These are phyloP conservation scores for Colletotrichum sp. DNA, from an alignment of 2,329 filamentous ascomycete genomes.

Conservation along the genomic window DNA sequence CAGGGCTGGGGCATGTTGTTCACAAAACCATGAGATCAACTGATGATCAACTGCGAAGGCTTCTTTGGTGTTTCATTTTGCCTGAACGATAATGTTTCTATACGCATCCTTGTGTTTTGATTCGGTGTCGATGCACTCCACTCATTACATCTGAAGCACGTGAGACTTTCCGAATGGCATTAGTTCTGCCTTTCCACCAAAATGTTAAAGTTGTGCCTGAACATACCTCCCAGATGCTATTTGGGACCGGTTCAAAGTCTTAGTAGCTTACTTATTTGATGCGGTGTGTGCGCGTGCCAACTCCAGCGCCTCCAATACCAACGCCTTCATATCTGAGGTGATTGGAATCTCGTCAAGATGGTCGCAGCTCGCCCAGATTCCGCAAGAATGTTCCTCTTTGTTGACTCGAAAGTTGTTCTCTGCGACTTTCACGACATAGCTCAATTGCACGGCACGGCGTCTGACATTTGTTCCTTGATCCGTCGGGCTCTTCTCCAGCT, in stretches of 20 bases:
- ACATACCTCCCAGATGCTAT: not conserved
- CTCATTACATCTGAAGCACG: not conserved
- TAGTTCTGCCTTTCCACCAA: not conserved
- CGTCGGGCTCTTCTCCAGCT: not conserved
- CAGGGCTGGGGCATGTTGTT: conserved; percentile 41
- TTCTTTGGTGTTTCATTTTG: not conserved
- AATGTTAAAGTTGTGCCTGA: not conserved
- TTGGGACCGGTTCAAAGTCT: not conserved
- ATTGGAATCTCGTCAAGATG: not conserved
- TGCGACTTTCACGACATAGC: not conserved
- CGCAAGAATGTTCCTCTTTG: not conserved
- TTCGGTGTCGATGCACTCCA: not conserved
- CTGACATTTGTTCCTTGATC: not conserved
- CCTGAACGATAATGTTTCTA: not conserved
- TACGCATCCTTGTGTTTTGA: not conserved
- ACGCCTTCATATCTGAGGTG: not conserved
- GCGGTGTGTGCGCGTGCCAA: not conserved
- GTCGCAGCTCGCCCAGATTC: not conserved
- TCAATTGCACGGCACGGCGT: not conserved
- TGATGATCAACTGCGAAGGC: not conserved
- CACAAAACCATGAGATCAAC: not conserved
- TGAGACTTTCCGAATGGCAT: not conserved
- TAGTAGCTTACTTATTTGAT: not conserved
- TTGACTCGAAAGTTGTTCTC: not conserved
- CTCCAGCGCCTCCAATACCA: not conserved